These are phyloP conservation scores for Vachellia pachyceras DNA, from an alignment of 306 rosid species.

Conservation along the genomic window DNA sequence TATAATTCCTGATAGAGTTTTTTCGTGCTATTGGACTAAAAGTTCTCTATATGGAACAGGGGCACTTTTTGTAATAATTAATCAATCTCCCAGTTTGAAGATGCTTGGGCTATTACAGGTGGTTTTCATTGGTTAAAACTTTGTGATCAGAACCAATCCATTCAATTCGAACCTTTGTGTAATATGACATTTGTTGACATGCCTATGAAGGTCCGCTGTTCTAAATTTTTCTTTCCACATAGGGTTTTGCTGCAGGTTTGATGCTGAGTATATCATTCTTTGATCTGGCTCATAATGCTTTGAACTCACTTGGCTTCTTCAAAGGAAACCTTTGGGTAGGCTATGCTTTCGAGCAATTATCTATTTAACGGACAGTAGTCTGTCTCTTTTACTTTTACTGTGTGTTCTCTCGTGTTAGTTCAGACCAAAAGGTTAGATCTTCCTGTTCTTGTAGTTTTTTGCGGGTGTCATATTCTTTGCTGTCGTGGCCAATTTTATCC, in stretches of 20 bases:
- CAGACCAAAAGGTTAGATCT: conserved; percentile 29
- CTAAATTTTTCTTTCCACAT: conserved; percentile 34
- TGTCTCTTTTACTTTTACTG: conserved; percentile 7
- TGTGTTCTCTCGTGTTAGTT: conserved; percentile 24
- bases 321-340: conserved; percentile 95
- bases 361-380: conserved; percentile 1
- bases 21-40: conserved; percentile 41
- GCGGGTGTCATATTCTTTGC: conserved; percentile 94
- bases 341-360: conserved; percentile 16
- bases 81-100: conserved; percentile 84
- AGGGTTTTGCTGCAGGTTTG: conserved; percentile 99
- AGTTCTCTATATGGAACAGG: conserved; percentile 61
- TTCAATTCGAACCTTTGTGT: conserved; percentile 5
- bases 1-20: not conserved
- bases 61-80: conserved; percentile 79
- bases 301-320: conserved; percentile 91
- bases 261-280: conserved; percentile 97
- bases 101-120: conserved; percentile 94
- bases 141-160: not conserved
- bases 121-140: conserved; percentile 6
- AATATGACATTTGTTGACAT: conserved; percentile 12
- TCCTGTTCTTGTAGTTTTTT: conserved; percentile 68
- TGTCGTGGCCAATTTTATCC: conserved; percentile 76
- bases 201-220: not conserved
- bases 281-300: conserved; percentile 96